Conservation (phyloP, 2,329 filamentous ascomycete species). For the Colletotrichum destructivum region DNA sequence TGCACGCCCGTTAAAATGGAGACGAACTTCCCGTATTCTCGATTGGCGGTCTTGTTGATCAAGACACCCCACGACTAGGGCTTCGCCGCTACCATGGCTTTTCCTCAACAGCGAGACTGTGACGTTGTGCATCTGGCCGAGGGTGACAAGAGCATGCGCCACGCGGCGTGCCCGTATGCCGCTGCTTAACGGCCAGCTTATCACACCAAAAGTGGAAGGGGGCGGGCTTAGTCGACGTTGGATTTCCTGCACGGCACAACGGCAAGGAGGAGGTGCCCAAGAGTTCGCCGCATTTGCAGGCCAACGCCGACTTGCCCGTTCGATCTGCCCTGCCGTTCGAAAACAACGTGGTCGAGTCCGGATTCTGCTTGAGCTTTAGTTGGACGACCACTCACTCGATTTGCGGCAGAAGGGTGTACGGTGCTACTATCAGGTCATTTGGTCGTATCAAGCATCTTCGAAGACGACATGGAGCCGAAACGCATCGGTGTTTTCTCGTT, state of each 20-base stretch:
- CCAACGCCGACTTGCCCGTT: slow-evolving; percentile 23
- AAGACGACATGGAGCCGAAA: slow-evolving; percentile 3
- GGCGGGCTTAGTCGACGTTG: slow-evolving; percentile 35
- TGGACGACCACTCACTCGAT: not conserved
- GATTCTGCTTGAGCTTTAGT: not conserved
- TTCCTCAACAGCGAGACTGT: not conserved
- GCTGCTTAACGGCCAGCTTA: slow-evolving; percentile 27
- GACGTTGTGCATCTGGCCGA: slow-evolving; percentile 16
- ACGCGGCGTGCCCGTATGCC: slow-evolving; percentile 34
- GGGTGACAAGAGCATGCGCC: slow-evolving; percentile 33
- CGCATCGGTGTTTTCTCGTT: slow-evolving; percentile 12
- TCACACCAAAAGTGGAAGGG: slow-evolving; percentile 19
- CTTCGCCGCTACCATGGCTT: not conserved
- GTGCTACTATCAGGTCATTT: slow-evolving; percentile 1
- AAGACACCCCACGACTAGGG: slow-evolving; percentile 7
- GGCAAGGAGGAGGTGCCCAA: slow-evolving; percentile 15
- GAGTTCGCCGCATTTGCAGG: not conserved
- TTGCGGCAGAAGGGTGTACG: not conserved
- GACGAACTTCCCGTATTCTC: slow-evolving; percentile 11
- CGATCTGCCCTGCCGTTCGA: too few species aligned
- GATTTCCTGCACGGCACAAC: slow-evolving; percentile 24
- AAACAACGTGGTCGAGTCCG: not conserved
- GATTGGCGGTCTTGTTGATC: not conserved
- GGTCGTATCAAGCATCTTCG: slow-evolving; percentile 8
- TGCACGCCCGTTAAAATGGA: slow-evolving; percentile 11